These are phyloP conservation scores for Lentinula edodes DNA, from an alignment of 768 basidiomycete species.

Conservation along the genomic window DNA sequence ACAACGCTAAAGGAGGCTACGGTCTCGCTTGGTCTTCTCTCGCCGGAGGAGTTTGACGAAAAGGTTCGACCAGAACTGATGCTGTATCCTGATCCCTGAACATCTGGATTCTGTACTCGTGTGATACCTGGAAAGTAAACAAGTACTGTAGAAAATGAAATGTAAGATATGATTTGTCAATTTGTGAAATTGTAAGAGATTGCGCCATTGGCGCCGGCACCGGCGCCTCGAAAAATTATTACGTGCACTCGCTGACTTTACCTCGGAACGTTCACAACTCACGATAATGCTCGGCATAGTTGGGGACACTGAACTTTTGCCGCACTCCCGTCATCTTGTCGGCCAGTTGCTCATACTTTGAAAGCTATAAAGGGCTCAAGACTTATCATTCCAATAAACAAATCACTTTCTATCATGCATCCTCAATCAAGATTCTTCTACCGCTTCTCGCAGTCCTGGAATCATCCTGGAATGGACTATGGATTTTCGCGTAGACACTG, in stretches of 20 bases:
- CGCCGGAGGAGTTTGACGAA: slow-evolving; percentile 87
- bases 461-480: background rate
- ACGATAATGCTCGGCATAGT: background rate
- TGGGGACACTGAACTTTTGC: background rate
- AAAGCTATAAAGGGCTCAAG: background rate
- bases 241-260: background rate
- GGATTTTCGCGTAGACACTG: background rate
- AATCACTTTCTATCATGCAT: background rate
- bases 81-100: slow-evolving; percentile 51
- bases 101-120: background rate
- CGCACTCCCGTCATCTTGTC: slow-evolving; percentile 3
- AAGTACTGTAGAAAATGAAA: background rate
- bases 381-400: background rate
- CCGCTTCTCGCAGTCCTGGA: background rate
- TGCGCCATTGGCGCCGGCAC: background rate
- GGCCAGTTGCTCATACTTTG: background rate
- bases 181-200: background rate
- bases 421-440: background rate
- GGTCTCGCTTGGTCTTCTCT: slow-evolving; percentile 78
- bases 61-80: slow-evolving; percentile 92
- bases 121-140: background rate
- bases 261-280: background rate
- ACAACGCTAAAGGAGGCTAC: slow-evolving; percentile 95
- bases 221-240: background rate
- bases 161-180: too few species aligned